These are phyloP conservation scores for Nyctanthes arbortristis DNA, from an alignment of 257 asterid species.

Conservation along the genomic window DNA sequence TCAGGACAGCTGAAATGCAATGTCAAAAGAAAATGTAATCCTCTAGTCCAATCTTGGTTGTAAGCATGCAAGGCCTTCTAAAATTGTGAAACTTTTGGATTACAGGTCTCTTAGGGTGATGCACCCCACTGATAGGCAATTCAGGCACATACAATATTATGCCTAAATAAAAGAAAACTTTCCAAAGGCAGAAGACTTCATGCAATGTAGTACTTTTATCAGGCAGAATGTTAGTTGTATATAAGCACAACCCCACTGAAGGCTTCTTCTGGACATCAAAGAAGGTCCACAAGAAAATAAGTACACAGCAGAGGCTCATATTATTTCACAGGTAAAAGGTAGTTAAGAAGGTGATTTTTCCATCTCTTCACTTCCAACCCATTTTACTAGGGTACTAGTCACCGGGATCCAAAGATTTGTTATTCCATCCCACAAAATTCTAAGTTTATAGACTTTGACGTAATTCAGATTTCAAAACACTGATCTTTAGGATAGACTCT, in stretches of 20 bases:
- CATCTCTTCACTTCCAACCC: background rate
- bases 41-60: background rate
- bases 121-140: background rate
- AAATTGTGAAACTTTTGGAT: background rate
- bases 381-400: too few relatives aligned
- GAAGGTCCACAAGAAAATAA: background rate
- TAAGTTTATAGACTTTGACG: too few relatives aligned
- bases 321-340: background rate
- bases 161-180: background rate
- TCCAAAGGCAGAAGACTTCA: background rate
- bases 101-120: background rate
- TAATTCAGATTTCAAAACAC: too few relatives aligned
- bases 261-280: background rate
- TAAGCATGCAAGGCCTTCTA: background rate
- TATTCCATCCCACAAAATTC: too few relatives aligned
- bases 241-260: background rate
- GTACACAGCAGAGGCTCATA: background rate
- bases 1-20: background rate
- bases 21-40: constrained; percentile 4
- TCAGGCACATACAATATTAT: background rate
- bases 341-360: background rate
- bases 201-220: background rate
- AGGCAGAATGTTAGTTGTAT: background rate
- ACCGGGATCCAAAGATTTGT: too few relatives aligned
- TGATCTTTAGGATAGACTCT: too few relatives aligned